Percentiles rank a stretch among this genome's conserved stretches.
These are phyloP conservation scores for Alnus glutinosa DNA, from an alignment of 306 rosid genomes.

Conservation along the genomic window DNA sequence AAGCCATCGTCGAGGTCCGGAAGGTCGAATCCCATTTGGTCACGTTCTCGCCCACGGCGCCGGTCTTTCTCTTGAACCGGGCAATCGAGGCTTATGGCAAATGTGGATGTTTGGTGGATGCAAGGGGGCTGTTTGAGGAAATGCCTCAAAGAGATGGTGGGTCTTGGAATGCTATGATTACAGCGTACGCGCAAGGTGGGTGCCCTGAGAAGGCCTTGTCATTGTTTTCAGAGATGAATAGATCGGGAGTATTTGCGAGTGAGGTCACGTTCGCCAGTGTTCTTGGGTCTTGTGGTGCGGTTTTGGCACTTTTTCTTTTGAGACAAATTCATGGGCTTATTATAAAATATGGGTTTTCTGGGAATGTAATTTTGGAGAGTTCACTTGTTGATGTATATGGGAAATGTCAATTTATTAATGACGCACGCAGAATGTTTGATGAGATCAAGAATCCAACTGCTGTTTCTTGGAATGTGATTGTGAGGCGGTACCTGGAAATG, in stretches of 20 bases:
- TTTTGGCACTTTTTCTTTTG: conserved; percentile 35
- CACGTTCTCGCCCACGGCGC: conserved; percentile 52
- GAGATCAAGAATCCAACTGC: conserved; percentile 61
- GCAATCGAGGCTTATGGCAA: conserved; percentile 61
- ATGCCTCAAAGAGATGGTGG: conserved; percentile 74
- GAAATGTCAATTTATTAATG: conserved; percentile 50
- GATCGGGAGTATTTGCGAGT: conserved; percentile 37
- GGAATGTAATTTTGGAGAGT: conserved; percentile 58
- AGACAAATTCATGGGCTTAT: conserved; percentile 59
- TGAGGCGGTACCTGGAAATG: conserved; percentile 65
- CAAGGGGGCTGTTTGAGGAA: conserved; percentile 68
- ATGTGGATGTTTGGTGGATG: conserved; percentile 63
- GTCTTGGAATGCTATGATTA: conserved; percentile 67
- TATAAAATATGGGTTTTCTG: conserved; percentile 46
- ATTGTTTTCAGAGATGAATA: conserved; percentile 44
- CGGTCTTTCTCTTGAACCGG: conserved; percentile 61
- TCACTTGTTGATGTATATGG: conserved; percentile 75
- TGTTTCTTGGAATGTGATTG: conserved; percentile 77
- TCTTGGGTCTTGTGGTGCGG: conserved; percentile 55
- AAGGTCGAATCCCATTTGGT: conserved; percentile 65
- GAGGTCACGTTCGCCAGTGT: conserved; percentile 54
- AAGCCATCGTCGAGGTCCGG: conserved; percentile 49
- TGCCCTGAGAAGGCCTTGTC: conserved; percentile 35
- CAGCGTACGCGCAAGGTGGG: conserved; percentile 42
- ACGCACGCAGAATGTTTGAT: conserved; percentile 57